Conservation (phyloP, 2,329 filamentous ascomycete species). For the Harringtonia lauricola region DNA sequence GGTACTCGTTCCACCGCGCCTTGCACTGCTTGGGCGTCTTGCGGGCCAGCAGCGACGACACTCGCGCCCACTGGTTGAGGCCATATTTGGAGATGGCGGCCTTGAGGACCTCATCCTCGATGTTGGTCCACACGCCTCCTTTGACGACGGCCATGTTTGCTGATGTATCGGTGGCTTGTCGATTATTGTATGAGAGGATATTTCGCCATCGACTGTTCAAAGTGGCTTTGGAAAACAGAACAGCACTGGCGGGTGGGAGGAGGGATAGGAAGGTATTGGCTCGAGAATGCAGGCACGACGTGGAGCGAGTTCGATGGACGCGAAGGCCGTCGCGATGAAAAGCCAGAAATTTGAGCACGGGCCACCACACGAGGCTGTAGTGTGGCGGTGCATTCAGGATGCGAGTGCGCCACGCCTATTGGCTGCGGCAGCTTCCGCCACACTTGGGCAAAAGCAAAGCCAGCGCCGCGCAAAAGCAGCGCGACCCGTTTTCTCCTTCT, state of each 20-base stretch:
- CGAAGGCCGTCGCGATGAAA: not conserved
- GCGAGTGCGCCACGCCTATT: not conserved
- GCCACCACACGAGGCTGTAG: slow-evolving; percentile 11
- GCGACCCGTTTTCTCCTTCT: not conserved
- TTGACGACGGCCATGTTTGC: slow-evolving; percentile 68
- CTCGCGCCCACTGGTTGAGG: slow-evolving; percentile 95
- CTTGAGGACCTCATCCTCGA: slow-evolving; percentile 94
- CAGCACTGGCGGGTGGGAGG: no score
- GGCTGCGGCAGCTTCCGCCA: slow-evolving; percentile 4
- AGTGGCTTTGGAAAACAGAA: no score
- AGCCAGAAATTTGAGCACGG: not conserved
- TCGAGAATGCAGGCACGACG: no score
- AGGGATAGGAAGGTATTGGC: no score
- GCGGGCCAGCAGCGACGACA: slow-evolving; percentile 89
- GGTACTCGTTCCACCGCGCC: slow-evolving; percentile 95
- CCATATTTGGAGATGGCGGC: slow-evolving; percentile 91
- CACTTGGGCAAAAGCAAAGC: not conserved
- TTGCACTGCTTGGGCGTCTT: slow-evolving; percentile 99
- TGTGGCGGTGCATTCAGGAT: slow-evolving; percentile 8
- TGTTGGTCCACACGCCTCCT: slow-evolving; percentile 65
- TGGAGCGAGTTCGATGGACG: not conserved
- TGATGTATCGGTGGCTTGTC: slow-evolving; percentile 14
- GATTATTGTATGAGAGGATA: not conserved
- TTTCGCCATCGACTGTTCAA: no score
- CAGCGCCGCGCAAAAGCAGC: no score